phyloP scores from a whole-genome alignment of 148 eudicot genomes.

The Chenopodium suecicum region DNA sequence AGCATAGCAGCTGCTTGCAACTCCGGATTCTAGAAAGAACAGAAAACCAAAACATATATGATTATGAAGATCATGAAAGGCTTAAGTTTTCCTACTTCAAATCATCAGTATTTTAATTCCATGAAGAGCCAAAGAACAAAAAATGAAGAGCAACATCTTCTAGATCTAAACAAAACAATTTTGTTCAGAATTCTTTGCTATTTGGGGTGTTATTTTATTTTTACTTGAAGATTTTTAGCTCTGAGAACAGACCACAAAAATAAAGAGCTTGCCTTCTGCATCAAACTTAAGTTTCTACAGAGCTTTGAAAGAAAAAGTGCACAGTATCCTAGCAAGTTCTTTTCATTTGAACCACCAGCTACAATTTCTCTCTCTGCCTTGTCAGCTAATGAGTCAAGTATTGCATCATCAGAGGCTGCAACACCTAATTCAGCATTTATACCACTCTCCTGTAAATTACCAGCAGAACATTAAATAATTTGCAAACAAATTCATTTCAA shows the following conservation, averaged over 20 bases:
- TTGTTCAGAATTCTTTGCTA: neutral
- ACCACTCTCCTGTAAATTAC: conserved; percentile 57
- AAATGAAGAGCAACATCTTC: neutral
- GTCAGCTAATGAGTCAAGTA: conserved; percentile 75
- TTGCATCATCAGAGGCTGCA: conserved; percentile 94
- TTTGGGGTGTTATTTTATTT: neutral
- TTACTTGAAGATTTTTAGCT: neutral
- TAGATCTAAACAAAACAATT: neutral
- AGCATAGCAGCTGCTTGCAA: conserved; percentile 97
- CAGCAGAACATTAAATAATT: neutral
- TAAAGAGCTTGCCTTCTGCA: conserved; percentile 78
- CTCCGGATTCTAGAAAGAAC: conserved; percentile 65
- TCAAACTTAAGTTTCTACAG: conserved; percentile 82
- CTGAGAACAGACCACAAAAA: conserved; percentile 1
- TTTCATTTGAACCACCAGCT: conserved; percentile 59
- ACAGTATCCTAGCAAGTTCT: conserved; percentile 84
- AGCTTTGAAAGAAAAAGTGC: conserved; percentile 78
- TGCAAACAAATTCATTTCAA: neutral
- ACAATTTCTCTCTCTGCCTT: conserved; percentile 89
- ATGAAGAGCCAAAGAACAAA: neutral
- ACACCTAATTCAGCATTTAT: conserved; percentile 94
- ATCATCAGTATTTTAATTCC: neutral
- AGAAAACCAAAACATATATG: conserved; percentile 22
- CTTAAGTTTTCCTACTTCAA: neutral
- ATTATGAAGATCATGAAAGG: conserved; percentile 1